A percentile compares a stretch with the other conserved stretches of the same genome.
Evolutionary conservation across 2,329 filamentous ascomycete species (phyloP).

Genomic region (Chalara sp.): DNA sequence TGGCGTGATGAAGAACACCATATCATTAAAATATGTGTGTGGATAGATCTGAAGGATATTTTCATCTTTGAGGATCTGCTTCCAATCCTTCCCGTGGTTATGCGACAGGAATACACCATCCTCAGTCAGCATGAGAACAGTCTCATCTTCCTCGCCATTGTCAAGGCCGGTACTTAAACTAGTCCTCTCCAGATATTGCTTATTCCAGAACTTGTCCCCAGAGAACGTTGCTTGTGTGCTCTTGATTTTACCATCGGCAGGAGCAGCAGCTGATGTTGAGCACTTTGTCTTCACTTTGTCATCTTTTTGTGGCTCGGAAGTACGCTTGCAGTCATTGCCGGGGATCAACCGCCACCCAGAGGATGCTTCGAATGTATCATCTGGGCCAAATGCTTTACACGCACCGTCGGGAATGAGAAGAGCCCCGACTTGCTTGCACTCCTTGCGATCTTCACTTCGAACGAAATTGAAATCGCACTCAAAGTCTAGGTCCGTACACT

Average conservation of each 20-base stretch:
- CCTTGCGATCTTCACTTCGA: conserved; percentile 54
- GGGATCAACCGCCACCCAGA: conserved; percentile 93
- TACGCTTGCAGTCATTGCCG: conserved; percentile 64
- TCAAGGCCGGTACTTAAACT: conserved; percentile 46
- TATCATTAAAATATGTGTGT: conserved; percentile 75
- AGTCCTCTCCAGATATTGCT: conserved; percentile 73
- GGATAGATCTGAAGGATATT: conserved; percentile 65
- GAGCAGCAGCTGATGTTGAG: conserved; percentile 47
- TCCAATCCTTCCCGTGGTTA: conserved; percentile 87
- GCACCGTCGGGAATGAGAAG: conserved; percentile 62
- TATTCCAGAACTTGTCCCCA: conserved; percentile 44
- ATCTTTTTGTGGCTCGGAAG: conserved; percentile 58
- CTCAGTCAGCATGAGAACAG: conserved; percentile 46
- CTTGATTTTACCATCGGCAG: conserved; percentile 60
- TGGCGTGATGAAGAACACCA: conserved; percentile 77
- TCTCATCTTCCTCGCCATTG: conserved; percentile 56
- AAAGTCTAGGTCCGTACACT: conserved; percentile 79
- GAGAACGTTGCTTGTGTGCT: conserved; percentile 57
- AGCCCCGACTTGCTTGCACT: conserved; percentile 57
- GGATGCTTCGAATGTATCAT: conserved; percentile 69
- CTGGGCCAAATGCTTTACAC: conserved; percentile 49
- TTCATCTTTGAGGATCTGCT: conserved; percentile 61
- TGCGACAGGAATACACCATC: conserved; percentile 61
- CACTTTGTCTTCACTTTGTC: conserved; percentile 71
- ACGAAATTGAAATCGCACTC: conserved; percentile 95